Evolutionary conservation across 306 rosid species (phyloP).

Genomic region (Mimosa bimucronata): DNA sequence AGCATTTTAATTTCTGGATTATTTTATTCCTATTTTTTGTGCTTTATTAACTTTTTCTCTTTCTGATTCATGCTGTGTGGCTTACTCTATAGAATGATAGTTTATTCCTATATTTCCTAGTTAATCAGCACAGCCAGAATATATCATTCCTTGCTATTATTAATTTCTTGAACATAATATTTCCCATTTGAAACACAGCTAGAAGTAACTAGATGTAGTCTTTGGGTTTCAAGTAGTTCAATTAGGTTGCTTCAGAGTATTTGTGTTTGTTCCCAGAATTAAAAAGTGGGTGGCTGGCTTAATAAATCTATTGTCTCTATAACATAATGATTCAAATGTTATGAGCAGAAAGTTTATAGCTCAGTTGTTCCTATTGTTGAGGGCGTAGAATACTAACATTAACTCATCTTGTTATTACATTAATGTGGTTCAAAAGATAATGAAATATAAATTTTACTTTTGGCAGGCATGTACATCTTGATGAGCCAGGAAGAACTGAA

Average conservation of each 20-base stretch:
- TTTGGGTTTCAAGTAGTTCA: slow-evolving; percentile 2
- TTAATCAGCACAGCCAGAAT: background rate
- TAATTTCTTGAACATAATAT: background rate
- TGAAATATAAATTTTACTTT: no score
- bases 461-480: no score
- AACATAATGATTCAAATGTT: background rate
- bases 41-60: background rate
- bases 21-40: background rate
- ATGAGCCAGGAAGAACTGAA: no score
- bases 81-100: background rate
- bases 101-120: background rate
- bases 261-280: background rate
- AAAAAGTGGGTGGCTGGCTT: background rate
- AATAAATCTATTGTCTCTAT: background rate
- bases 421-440: no score
- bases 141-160: background rate
- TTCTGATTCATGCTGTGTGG: background rate
- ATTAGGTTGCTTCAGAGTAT: background rate
- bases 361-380: background rate
- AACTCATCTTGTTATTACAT: no score
- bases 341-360: slow-evolving; percentile 3
- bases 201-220: background rate
- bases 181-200: background rate
- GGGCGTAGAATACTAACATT: slow-evolving; percentile 1
- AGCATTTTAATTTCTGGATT: slow-evolving; percentile 18